These are phyloP conservation scores for Kodamaea sp. DNA, from an alignment of 1,139 yeast species.

Conservation along the genomic window DNA sequence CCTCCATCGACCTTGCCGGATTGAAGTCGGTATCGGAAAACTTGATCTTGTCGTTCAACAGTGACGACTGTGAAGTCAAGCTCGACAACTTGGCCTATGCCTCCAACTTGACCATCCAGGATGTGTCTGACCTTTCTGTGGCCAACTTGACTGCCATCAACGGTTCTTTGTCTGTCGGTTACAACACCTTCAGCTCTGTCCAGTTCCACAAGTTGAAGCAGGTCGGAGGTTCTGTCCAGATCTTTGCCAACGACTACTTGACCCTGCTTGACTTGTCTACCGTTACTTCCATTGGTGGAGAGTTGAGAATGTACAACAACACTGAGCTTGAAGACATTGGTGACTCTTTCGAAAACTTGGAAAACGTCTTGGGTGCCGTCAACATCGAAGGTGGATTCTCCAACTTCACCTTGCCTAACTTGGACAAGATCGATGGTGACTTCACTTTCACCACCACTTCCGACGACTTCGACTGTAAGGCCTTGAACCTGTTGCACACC, in stretches of 20 bases:
- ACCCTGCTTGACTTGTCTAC: slow-evolving; percentile 28
- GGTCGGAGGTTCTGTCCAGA: slow-evolving; percentile 44
- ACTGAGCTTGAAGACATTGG: slow-evolving; percentile 38
- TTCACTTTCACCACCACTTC: slow-evolving; percentile 39
- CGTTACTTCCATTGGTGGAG: slow-evolving; percentile 44
- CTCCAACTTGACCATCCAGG: slow-evolving; percentile 48
- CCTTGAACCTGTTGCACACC: slow-evolving; percentile 34
- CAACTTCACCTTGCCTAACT: slow-evolving; percentile 40
- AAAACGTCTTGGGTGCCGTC: slow-evolving; percentile 45
- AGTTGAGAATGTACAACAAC: slow-evolving; percentile 46
- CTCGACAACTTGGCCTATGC: slow-evolving; percentile 45
- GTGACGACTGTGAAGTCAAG: slow-evolving; percentile 41
- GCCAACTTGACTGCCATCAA: slow-evolving; percentile 41
- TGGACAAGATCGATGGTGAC: slow-evolving; percentile 47
- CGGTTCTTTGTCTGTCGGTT: slow-evolving; percentile 44
- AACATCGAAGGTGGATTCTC: slow-evolving; percentile 40
- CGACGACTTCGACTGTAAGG: slow-evolving; percentile 41
- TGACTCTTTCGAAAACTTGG: slow-evolving; percentile 31
- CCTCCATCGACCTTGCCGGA: slow-evolving; percentile 36
- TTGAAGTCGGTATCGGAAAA: slow-evolving; percentile 37
- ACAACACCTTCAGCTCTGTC: slow-evolving; percentile 39
- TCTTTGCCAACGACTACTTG: slow-evolving; percentile 47
- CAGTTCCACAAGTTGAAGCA: slow-evolving; percentile 31
- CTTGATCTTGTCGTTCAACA: slow-evolving; percentile 45
- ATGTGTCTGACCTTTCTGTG: slow-evolving; percentile 34